A percentile compares a stretch with the other conserved stretches of the same genome.
phyloP scores from a whole-genome alignment of 108 stramenopile species.

The Ochromonas danica region DNA sequence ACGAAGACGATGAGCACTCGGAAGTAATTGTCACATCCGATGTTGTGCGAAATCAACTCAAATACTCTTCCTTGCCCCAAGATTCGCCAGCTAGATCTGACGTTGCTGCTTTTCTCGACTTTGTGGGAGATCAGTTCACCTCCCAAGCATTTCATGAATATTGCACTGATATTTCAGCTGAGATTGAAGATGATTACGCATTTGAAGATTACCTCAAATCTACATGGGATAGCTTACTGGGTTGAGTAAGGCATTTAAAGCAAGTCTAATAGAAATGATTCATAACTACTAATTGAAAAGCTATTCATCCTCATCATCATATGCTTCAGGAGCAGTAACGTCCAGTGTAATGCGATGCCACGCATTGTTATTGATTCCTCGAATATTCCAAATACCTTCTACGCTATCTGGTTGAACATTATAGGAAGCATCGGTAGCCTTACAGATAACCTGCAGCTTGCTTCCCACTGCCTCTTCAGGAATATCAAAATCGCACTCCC shows the following conservation, averaged over 20 bases:
- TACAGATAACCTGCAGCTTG: constrained; percentile 59
- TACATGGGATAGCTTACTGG: not conserved
- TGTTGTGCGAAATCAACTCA: not conserved
- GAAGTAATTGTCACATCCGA: not conserved
- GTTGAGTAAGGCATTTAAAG: too few relatives aligned
- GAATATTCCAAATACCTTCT: constrained; percentile 72
- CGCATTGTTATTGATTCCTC: constrained; percentile 72
- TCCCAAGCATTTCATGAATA: not conserved
- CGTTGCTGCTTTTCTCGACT: not conserved
- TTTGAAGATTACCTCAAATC: not conserved
- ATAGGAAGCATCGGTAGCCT: constrained; percentile 67
- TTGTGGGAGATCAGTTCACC: not conserved
- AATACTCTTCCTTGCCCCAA: not conserved
- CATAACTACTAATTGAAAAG: too few relatives aligned
- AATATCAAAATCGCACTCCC: constrained; percentile 53
- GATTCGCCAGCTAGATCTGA: not conserved
- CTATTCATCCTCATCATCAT: too few relatives aligned
- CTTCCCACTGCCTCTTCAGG: constrained; percentile 37
- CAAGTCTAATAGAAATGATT: too few relatives aligned
- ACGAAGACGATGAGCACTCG: too few relatives aligned
- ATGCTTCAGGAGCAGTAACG: too few relatives aligned
- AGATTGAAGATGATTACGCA: not conserved
- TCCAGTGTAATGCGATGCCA: constrained; percentile 61
- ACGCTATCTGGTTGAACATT: constrained; percentile 70
- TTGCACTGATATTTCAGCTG: not conserved